Evolutionary conservation across 257 asterid genomes (phyloP), one percentile per base, ranked within the genome.

Genomic region (Nicotiana noctiflora): DNA sequence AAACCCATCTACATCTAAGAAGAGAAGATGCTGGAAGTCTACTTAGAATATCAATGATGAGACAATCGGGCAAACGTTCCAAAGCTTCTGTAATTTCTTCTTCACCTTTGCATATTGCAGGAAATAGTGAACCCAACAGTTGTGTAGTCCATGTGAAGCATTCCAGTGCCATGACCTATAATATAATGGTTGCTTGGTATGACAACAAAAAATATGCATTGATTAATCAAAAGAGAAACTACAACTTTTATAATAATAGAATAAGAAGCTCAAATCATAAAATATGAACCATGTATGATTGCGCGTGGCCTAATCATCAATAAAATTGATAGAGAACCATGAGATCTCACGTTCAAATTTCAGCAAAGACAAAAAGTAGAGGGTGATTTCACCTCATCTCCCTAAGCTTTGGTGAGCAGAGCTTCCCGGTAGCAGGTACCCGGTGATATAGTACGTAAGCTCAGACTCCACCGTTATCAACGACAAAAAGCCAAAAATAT

Each of bases 1-100:
- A 66, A 66, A 66, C 75, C 75, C 29, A 66, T 34, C 75, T 8
- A 34, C 75, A 66, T 66, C 75, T 34, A 18, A 66, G 75, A 32
- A 66, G n/a, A 66, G 53, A 66, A 17, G 18, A 51, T 18, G 75
- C 1, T 31, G 75, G 75, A 65, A 65, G 51, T 31, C 29, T 66
- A 18, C 53, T 66, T 2, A 66, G 4, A 8, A 66, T 66, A 66
- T 66, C 75, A 17, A 66, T 66, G 0, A 66, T 5, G 10, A 34
- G 18, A 66, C 75, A 32, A 32, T 32, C 37, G 1, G 37, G 37
- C 37, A 32, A 32, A 32, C 37, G 7, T 32, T 66, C 53, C 2
- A 32, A 66, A 66, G 23, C 11, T 8, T 34, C 75, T 18, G 14
- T 8, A 17, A 1, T 0, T 8, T 13, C 37, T 32, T 32, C 37